Evolutionary conservation across 164 flowering plant genomes (phyloP).

Genomic region (Chimonanthus salicifolius): DNA sequence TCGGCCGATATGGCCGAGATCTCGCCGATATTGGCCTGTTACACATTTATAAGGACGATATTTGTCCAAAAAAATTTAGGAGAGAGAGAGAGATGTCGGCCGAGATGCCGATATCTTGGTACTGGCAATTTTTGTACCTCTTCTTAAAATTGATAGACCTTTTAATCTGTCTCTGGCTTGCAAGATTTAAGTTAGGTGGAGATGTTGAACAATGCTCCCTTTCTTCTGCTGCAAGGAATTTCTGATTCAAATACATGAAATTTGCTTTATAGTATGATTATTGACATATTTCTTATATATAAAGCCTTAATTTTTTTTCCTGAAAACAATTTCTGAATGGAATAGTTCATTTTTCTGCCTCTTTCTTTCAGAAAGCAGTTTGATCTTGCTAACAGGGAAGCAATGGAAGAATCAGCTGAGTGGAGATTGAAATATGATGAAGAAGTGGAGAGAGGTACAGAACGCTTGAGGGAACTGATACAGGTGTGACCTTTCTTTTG

Average conservation of each 20-base stretch:
- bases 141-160: too few species aligned
- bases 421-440: constrained; percentile 79
- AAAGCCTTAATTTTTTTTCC: too few species aligned
- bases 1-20: too few species aligned
- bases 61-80: too few species aligned
- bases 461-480: constrained; percentile 41
- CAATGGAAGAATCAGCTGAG: constrained; percentile 96
- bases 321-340: too few species aligned
- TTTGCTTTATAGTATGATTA: background rate
- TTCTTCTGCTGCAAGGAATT: background rate
- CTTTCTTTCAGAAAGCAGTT: constrained; percentile 56
- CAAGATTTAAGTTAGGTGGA: too few species aligned
- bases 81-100: too few species aligned
- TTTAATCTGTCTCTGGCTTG: background rate
- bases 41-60: too few species aligned
- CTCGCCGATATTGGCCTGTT: too few species aligned
- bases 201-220: too few species aligned
- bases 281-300: background rate
- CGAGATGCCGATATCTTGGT: too few species aligned
- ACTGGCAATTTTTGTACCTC: too few species aligned
- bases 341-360: background rate
- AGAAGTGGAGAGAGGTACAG: constrained; percentile 47
- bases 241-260: background rate
- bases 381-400: constrained; percentile 84
- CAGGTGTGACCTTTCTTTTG: constrained; percentile 31